A percentile compares a stretch with the other conserved stretches of the same genome.
Evolutionary conservation across 805 yeast species (phyloP).

Genomic region (Saccharomycopsis olivae): DNA sequence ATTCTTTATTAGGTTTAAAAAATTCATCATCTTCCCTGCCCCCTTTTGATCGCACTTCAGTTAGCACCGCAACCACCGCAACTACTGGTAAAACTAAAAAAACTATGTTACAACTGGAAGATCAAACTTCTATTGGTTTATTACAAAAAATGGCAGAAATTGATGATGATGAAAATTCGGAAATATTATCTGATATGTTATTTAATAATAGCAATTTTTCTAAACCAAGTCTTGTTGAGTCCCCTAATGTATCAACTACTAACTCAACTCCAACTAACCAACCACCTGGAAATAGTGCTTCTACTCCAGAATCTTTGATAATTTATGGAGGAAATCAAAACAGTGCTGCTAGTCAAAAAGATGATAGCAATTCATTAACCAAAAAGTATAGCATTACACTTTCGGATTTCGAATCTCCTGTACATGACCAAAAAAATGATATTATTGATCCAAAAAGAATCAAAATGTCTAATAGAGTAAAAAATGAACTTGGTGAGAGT

Average conservation of each 20-base stretch:
- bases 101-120: background rate
- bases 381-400: conserved; percentile 11
- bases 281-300: conserved; percentile 5
- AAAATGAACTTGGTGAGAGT: background rate
- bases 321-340: background rate
- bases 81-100: background rate
- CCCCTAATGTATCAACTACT: conserved; percentile 11
- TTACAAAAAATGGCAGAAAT: conserved; percentile 9
- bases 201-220: conserved; percentile 6
- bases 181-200: conserved; percentile 14
- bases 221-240: conserved; percentile 3
- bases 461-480: background rate
- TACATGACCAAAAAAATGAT: background rate
- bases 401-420: conserved; percentile 12
- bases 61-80: background rate
- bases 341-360: background rate
- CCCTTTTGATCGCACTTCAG: background rate
- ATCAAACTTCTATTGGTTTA: background rate
- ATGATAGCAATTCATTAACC: background rate
- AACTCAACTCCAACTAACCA: conserved; percentile 14
- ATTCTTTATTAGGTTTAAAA: conserved; percentile 7
- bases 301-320: conserved; percentile 16
- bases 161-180: conserved; percentile 10
- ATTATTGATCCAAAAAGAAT: conserved; percentile 10
- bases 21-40: background rate